Conservation (phyloP, 805 yeast genomes). For the Metschnikowia orientalis region DNA sequence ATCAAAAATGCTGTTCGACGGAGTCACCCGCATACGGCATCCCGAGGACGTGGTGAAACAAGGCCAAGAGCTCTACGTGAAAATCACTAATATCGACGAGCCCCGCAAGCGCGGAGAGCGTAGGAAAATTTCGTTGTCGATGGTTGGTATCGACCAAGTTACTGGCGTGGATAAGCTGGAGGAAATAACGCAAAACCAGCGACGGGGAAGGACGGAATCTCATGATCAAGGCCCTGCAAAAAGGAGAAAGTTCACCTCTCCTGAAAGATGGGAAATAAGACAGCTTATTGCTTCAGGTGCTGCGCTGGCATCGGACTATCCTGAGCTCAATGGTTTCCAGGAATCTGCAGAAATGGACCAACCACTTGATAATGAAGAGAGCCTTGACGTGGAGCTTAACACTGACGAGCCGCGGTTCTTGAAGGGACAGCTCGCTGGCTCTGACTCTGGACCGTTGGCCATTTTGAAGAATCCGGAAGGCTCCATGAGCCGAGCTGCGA, state of each 20-base stretch:
- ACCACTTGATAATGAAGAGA: conserved; percentile 34
- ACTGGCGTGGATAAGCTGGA: conserved; percentile 47
- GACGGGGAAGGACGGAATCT: conserved; percentile 11
- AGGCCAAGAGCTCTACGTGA: conserved; percentile 63
- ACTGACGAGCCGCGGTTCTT: conserved; percentile 70
- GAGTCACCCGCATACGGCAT: conserved; percentile 44
- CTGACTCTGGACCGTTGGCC: conserved; percentile 45
- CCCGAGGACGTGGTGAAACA: conserved; percentile 55
- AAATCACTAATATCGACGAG: conserved; percentile 35
- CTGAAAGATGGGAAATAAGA: conserved; percentile 86
- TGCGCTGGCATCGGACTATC: conserved; percentile 61
- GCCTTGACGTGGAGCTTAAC: conserved; percentile 69
- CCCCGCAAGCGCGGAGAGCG: conserved; percentile 7
- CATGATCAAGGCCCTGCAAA: conserved; percentile 14
- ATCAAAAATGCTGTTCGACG: conserved; percentile 54
- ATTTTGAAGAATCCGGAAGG: conserved; percentile 77
- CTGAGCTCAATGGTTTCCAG: conserved; percentile 42
- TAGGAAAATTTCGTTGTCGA: conserved; percentile 49
- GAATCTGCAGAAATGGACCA: conserved; percentile 20
- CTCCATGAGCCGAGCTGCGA: conserved; percentile 69
- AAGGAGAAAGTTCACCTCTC: conserved; percentile 58
- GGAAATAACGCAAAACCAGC: conserved; percentile 17
- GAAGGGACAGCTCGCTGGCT: conserved; percentile 46
- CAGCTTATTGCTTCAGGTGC: conserved; percentile 82
- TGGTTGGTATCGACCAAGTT: conserved; percentile 69